Evolutionary conservation across 305 asterid species (phyloP), one percentile per base, ranked within the genome.

Genomic region (Salvia sclarea): DNA sequence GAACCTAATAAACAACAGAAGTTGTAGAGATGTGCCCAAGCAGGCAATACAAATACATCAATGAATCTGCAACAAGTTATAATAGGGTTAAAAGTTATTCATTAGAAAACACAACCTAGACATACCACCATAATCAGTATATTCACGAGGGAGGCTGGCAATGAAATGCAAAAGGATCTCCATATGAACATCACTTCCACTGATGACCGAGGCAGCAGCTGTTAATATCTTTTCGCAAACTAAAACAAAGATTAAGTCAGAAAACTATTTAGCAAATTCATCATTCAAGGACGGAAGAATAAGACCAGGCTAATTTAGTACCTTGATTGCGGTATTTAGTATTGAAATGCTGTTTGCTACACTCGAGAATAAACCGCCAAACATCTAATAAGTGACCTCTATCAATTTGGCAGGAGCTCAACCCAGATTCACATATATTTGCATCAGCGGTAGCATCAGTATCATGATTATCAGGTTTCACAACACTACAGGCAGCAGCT

Each of bases 311-410:
- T 59, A 69, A 54, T 41, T 60, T 45, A 65, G 66, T 62, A 91
- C 99, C 99, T 87, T 82, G 89, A 66, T 62, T 70, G 60, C 99
- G 97, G 67, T 94, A 94, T 73, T 82, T 81, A 47, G 89, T 84
- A 76, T 94, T 94, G 79, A 91, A 94, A 85, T 94, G 99, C 54
- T 80, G 96, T 81, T 88, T 94, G 73, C 96, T 85, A 76, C 89
- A 81, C 76, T 91, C 96, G 47, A 89, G 82, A 72, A 91, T 77
- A 79, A 82, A 94, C 22, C 96, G 86, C 56, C 89, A 82, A 78
- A 75, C 74, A 70, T 94, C 99, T 74, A 93, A 83, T 63, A 94
- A 79, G 75, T 84, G 78, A 38, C 78, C 84, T 70, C 70, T 87
- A 52, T 82, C 86, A 68, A 71, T 75, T 57, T 69, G 77, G 70